A percentile compares a stretch with the other conserved stretches of the same genome.
Evolutionary conservation across 148 eudicot genomes (phyloP).

Genomic region (Gaultheria prostrata): DNA sequence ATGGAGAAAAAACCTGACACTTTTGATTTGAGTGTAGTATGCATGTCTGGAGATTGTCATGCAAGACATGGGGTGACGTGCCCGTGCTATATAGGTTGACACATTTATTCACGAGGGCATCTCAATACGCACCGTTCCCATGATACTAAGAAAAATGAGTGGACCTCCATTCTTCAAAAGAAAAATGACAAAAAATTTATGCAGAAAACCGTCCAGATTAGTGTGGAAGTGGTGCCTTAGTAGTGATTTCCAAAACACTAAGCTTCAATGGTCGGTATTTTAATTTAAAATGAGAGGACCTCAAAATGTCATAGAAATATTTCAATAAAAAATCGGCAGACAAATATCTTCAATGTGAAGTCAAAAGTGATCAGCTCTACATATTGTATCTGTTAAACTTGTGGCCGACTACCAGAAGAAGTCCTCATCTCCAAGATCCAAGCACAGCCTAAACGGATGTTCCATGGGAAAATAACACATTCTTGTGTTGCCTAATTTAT

Average conservation of each 20-base stretch:
- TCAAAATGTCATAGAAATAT: background rate
- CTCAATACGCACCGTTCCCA: background rate
- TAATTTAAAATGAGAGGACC: background rate
- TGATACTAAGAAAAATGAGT: background rate
- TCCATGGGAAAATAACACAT: background rate
- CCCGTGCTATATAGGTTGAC: background rate
- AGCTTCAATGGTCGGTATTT: background rate
- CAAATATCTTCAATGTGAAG: background rate
- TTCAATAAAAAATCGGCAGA: background rate
- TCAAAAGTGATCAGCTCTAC: background rate
- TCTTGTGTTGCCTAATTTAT: background rate
- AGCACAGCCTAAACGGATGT: background rate
- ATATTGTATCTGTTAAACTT: background rate
- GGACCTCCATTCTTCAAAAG: background rate
- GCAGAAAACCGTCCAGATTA: background rate
- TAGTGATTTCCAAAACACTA: background rate
- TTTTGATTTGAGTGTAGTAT: background rate
- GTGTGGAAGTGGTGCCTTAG: background rate
- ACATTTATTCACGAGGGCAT: background rate
- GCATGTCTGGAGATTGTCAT: background rate
- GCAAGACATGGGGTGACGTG: background rate
- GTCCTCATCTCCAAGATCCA: background rate
- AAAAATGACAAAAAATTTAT: background rate
- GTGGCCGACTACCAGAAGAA: background rate
- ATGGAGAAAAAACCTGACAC: background rate